Evolutionary conservation across 345 rosid species (phyloP).

Genomic region (Moricandia moricandioides): DNA sequence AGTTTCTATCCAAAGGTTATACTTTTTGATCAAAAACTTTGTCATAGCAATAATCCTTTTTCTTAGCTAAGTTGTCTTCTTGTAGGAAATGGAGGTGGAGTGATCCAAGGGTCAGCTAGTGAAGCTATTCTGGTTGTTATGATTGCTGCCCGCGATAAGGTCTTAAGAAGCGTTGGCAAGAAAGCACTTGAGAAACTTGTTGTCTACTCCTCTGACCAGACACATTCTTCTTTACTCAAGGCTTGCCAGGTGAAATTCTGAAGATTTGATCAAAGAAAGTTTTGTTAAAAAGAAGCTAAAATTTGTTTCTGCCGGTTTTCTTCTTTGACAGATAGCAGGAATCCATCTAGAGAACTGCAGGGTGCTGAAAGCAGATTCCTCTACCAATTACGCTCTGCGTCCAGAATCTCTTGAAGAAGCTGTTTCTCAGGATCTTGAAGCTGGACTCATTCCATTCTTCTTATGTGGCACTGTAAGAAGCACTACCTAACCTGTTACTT

Average conservation of each 20-base stretch:
- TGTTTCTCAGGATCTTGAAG: slow-evolving; percentile 58
- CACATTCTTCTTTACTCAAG: slow-evolving; percentile 77
- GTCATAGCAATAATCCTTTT: background rate
- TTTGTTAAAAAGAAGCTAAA: background rate
- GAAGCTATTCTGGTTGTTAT: slow-evolving; percentile 78
- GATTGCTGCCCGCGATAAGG: slow-evolving; percentile 73
- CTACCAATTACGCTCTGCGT: slow-evolving; percentile 62
- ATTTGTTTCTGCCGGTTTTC: background rate
- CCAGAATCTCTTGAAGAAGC: slow-evolving; percentile 58
- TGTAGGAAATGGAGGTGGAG: slow-evolving; percentile 88
- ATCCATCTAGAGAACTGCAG: slow-evolving; percentile 68
- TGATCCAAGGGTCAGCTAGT: slow-evolving; percentile 90
- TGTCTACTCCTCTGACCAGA: slow-evolving; percentile 82
- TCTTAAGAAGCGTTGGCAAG: slow-evolving; percentile 54
- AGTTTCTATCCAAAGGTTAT: slow-evolving; percentile 64
- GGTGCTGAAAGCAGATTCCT: slow-evolving; percentile 57
- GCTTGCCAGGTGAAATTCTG: slow-evolving; percentile 67
- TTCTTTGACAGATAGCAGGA: slow-evolving; percentile 65
- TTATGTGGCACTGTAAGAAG: slow-evolving; percentile 70
- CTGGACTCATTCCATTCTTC: slow-evolving; percentile 75
- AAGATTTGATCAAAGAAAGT: background rate
- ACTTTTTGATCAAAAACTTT: background rate
- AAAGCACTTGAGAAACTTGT: slow-evolving; percentile 65
- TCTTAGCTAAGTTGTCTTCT: background rate
- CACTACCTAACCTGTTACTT: background rate